A percentile compares a stretch with the other conserved stretches of the same genome.
These are phyloP conservation scores for Ustilago trichophora DNA, from an alignment of 1,284 basidiomycete species.

Conservation along the genomic window DNA sequence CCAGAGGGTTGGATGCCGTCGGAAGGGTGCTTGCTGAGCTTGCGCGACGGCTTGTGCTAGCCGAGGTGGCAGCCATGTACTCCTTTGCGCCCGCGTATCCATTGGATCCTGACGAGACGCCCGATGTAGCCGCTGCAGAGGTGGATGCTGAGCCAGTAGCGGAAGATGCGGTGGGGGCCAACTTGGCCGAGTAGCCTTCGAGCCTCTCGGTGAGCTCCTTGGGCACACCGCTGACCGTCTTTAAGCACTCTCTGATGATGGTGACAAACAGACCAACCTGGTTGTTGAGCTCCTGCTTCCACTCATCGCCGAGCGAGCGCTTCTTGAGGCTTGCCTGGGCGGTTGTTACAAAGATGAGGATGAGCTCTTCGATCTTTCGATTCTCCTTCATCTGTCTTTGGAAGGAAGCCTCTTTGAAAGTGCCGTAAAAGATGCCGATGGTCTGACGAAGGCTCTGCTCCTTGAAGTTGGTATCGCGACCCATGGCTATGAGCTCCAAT, in stretches of 20 bases:
- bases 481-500: slow-evolving; percentile 62
- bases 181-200: slow-evolving; percentile 82
- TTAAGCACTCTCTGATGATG: slow-evolving; percentile 81
- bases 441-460: slow-evolving; percentile 58
- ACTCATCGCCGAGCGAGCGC: slow-evolving; percentile 75
- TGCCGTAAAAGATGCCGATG: slow-evolving; percentile 62
- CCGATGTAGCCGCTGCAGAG: neutral
- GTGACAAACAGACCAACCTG: slow-evolving; percentile 88
- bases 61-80: slow-evolving; percentile 15
- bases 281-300: slow-evolving; percentile 90
- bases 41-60: slow-evolving; percentile 33
- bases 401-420: slow-evolving; percentile 56
- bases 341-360: slow-evolving; percentile 91
- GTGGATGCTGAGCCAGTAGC: neutral
- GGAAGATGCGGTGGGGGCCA: slow-evolving; percentile 65
- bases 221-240: slow-evolving; percentile 68
- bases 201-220: slow-evolving; percentile 82
- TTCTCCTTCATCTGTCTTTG: slow-evolving; percentile 81
- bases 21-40: slow-evolving; percentile 40
- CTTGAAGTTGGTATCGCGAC: slow-evolving; percentile 57
- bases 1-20: slow-evolving; percentile 17
- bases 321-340: slow-evolving; percentile 72
- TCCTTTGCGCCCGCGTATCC: slow-evolving; percentile 18
- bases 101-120: slow-evolving; percentile 19
- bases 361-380: slow-evolving; percentile 94